Evolutionary conservation across 345 rosid genomes (phyloP).

Genomic region (Brassica rapa): DNA sequence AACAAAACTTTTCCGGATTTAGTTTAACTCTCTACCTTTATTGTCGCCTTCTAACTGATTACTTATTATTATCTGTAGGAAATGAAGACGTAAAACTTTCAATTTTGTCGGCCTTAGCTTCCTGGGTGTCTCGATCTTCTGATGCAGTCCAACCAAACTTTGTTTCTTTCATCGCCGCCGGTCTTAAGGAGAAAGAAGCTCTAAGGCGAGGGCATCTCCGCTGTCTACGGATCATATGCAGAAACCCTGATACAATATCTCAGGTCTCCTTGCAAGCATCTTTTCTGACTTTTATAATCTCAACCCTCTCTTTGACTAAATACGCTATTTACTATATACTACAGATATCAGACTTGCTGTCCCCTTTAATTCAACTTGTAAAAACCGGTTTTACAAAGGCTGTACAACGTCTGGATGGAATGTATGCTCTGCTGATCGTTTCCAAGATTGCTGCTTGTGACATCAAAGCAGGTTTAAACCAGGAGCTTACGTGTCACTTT

Average conservation of each 20-base stretch:
- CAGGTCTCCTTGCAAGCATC: slow-evolving; percentile 50
- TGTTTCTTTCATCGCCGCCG: slow-evolving; percentile 69
- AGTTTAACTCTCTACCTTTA: slow-evolving; percentile 13
- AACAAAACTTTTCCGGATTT: background rate
- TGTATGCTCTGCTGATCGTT: slow-evolving; percentile 78
- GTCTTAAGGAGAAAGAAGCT: slow-evolving; percentile 91
- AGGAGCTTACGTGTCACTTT: slow-evolving; percentile 7
- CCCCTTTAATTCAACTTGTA: slow-evolving; percentile 84
- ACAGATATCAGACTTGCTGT: slow-evolving; percentile 80
- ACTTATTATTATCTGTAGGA: slow-evolving; percentile 48
- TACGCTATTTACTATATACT: slow-evolving; percentile 27
- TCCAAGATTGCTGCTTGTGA: slow-evolving; percentile 85
- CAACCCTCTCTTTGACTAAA: slow-evolving; percentile 23
- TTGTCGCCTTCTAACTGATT: background rate
- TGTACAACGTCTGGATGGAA: slow-evolving; percentile 90
- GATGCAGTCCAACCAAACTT: slow-evolving; percentile 68
- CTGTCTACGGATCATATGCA: slow-evolving; percentile 62
- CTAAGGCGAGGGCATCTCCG: slow-evolving; percentile 94
- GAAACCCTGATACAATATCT: slow-evolving; percentile 63
- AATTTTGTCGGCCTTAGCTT: slow-evolving; percentile 64
- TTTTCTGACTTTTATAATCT: slow-evolving; percentile 12
- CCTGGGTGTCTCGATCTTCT: slow-evolving; percentile 73
- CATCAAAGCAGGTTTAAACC: slow-evolving; percentile 75
- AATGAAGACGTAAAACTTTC: slow-evolving; percentile 93
- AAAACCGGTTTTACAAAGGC: slow-evolving; percentile 90